Percentiles rank a stretch among this genome's conserved stretches.
Evolutionary conservation across 2,329 filamentous ascomycete species (phyloP).

Genomic region (Xylaria sp.): DNA sequence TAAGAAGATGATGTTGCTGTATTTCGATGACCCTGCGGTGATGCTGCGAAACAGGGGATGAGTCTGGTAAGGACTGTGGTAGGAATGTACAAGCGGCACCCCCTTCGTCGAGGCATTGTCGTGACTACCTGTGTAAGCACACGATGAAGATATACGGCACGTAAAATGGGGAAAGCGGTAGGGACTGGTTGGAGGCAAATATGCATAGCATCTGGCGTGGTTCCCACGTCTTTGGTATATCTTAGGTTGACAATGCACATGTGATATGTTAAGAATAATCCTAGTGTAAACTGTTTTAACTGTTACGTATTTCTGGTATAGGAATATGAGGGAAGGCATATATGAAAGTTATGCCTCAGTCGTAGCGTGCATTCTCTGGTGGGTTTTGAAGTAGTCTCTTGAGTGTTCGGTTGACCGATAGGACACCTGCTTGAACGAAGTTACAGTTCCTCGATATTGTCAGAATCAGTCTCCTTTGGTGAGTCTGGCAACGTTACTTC

Average conservation of each 20-base stretch:
- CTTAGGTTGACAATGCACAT: background rate
- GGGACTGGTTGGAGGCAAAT: background rate
- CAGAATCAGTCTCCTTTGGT: constrained; percentile 5
- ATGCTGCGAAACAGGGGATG: background rate
- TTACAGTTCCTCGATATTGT: constrained; percentile 31
- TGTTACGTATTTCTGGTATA: background rate
- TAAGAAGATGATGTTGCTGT: background rate
- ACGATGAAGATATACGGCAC: background rate
- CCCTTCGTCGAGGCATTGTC: background rate
- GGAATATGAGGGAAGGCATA: background rate
- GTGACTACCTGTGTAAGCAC: background rate
- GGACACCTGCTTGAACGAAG: background rate
- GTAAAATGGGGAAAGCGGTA: background rate
- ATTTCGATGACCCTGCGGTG: background rate
- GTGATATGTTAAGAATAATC: background rate
- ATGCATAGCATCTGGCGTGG: background rate
- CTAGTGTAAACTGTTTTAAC: background rate
- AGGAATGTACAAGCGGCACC: background rate
- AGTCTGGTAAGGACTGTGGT: background rate
- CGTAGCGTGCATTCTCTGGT: background rate
- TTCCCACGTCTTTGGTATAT: background rate
- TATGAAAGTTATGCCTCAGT: background rate
- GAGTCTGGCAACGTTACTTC: constrained; percentile 50
- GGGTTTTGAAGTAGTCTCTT: background rate
- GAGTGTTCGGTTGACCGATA: background rate